These are phyloP conservation scores for Serpula lacrymans DNA, from an alignment of 768 basidiomycete genomes.

Conservation along the genomic window DNA sequence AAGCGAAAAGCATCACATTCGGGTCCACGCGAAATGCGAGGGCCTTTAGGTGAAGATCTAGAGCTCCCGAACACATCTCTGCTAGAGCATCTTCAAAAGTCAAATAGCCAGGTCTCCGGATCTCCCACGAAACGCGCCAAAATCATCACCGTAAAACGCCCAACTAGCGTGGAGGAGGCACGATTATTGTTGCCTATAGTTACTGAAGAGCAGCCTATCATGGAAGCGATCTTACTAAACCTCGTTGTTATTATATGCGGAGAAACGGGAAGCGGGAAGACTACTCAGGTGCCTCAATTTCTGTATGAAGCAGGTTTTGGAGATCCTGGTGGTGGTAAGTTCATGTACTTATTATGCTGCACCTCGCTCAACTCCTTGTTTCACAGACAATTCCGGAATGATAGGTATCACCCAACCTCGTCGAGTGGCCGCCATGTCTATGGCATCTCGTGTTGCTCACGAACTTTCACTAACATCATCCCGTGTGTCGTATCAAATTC, in stretches of 20 bases:
- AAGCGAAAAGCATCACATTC: conserved; percentile 42
- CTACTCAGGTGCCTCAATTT: conserved; percentile 97
- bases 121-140: conserved; percentile 32
- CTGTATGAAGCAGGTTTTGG: conserved; percentile 98
- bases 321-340: conserved; percentile 69
- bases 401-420: conserved; percentile 97
- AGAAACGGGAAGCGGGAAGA: conserved; percentile 98
- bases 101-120: conserved; percentile 6
- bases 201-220: conserved; percentile 90
- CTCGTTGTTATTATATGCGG: conserved; percentile 72
- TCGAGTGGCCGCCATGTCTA: conserved; percentile 95
- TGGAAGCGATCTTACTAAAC: conserved; percentile 87
- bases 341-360: neutral
- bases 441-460: conserved; percentile 89
- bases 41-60: conserved; percentile 77
- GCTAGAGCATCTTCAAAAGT: conserved; percentile 42
- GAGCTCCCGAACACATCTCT: conserved; percentile 66
- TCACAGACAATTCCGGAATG: conserved; percentile 91
- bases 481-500: conserved; percentile 92
- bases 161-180: conserved; percentile 68
- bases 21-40: conserved; percentile 50
- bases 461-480: conserved; percentile 85
- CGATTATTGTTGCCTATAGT: conserved; percentile 84
- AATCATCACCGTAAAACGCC: conserved; percentile 55
- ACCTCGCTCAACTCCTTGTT: conserved; percentile 7